Evolutionary conservation across 495 filamentous ascomycete species (phyloP), one percentile per base, ranked within the genome.

Genomic region (Diplogelasinospora grovesii): DNA sequence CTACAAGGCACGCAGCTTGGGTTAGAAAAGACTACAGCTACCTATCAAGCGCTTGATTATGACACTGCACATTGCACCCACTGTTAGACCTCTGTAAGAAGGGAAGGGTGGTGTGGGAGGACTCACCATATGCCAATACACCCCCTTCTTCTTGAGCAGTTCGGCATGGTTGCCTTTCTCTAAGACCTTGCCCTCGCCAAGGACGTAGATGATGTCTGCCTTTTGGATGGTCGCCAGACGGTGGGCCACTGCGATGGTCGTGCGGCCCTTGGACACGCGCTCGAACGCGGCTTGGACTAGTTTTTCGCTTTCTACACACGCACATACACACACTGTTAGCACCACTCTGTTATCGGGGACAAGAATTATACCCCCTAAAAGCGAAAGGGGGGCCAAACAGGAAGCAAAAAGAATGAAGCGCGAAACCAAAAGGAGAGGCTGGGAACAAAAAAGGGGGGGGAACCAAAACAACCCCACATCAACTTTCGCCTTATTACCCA

Each of bases 221-320:
- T 69, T 62, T 39, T 70, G 63, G 23, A 79, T 65, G 1, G 74
- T 76, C 3, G 63, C 62, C 11, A 79, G 55, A 8, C 74, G 60
- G 50, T 83, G 78, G 7, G 86, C 86, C 36, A 90, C 79, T 0
- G 78, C 83, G 27, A 89, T 69, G 27, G 82, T 82, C 0, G 82
- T 92, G 39, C 82, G 59, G 15, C 69, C 71, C 42, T 66, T 65
- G 3, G 75, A 64, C 6, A 80, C 76, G 28, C 70, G 60, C 45
- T 81, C 78, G 36, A 89, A 71, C 2, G 81, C 82, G 22, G 71
- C 69, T 58, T 89, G 83, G 13, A 92, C 69, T 22, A 82, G 59
- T 49, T 72, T 73, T 65, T 92, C 85, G 13, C 74, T 78, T 60
- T 85, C 75, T 43, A 18, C 41, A 13, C 3, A 11, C 8, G 13